phyloP scores from a whole-genome alignment of 208 protist genomes.

The Herpetomonas samuelpessoai region DNA sequence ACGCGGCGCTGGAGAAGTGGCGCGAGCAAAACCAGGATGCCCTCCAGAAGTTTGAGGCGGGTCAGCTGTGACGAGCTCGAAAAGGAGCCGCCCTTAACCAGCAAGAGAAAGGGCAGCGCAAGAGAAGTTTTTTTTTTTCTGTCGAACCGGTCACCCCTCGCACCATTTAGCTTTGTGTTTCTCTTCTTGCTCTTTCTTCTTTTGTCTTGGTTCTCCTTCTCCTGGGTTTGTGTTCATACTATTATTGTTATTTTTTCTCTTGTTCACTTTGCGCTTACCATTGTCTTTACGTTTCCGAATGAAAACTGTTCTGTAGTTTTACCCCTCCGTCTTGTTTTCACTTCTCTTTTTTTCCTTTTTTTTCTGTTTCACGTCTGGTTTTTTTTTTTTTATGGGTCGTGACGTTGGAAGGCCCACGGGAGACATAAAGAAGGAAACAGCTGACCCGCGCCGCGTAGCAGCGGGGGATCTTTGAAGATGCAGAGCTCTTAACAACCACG shows the following conservation, averaged over 20 bases:
- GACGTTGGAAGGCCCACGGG: too few species aligned
- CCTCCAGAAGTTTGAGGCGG: conserved; percentile 28
- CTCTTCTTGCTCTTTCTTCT: background rate
- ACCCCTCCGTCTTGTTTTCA: conserved; percentile 2
- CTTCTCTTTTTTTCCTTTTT: conserved; percentile 1
- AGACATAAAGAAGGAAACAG: too few species aligned
- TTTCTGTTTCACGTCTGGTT: background rate
- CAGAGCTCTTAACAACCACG: too few species aligned
- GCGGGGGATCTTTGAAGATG: too few species aligned
- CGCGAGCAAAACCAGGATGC: conserved; percentile 24
- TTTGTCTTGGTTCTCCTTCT: too few species aligned
- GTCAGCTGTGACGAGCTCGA: conserved; percentile 6
- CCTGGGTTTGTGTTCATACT: too few species aligned
- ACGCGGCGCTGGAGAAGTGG: conserved; percentile 49
- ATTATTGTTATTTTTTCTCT: too few species aligned
- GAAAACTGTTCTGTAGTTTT: conserved; percentile 6
- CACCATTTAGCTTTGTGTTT: too few species aligned
- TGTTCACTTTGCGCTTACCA: too few species aligned
- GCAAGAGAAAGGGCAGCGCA: background rate
- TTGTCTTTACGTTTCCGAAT: too few species aligned
- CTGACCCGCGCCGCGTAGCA: too few species aligned
- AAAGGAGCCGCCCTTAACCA: conserved; percentile 11
- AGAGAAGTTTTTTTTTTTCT: conserved; percentile 8
- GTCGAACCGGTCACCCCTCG: too few species aligned
- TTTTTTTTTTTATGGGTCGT: conserved; percentile 11